Percentiles rank a stretch among this genome's conserved stretches.
Conservation (phyloP, 805 yeast genomes). For the Kuraishia capsulata region DNA sequence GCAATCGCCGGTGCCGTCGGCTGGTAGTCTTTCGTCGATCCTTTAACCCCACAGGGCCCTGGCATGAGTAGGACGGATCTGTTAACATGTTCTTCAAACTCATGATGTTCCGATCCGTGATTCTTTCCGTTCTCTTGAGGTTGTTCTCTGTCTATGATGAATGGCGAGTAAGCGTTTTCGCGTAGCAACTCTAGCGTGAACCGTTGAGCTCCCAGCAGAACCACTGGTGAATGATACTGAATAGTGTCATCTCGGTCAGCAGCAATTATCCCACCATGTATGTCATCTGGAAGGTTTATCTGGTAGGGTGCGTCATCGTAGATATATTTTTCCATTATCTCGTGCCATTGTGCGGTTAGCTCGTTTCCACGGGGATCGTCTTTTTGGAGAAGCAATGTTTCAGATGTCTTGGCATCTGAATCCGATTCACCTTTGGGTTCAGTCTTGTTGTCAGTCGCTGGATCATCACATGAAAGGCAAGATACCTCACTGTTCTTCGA, state of each 20-base stretch:
- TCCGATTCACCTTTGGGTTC: background rate
- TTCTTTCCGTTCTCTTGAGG: too few relatives aligned
- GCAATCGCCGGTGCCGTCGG: background rate
- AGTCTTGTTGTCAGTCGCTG: background rate
- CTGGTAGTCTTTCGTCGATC: background rate
- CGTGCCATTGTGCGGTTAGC: background rate
- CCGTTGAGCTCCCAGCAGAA: background rate
- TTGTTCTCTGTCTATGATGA: background rate
- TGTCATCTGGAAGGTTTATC: background rate
- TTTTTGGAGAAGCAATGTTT: too few relatives aligned
- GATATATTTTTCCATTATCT: background rate
- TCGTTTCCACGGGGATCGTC: background rate
- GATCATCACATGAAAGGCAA: too few relatives aligned
- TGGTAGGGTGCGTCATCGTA: background rate
- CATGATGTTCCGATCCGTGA: too few relatives aligned
- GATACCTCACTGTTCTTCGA: too few relatives aligned
- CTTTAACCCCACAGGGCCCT: background rate
- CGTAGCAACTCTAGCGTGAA: background rate
- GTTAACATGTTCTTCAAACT: too few relatives aligned
- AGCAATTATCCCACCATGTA: background rate
- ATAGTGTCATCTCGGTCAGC: background rate
- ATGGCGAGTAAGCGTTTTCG: background rate
- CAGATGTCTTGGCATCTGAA: background rate
- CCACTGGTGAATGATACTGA: background rate
- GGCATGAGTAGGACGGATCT: background rate